Evolutionary conservation across 129 eudicot species (phyloP), one percentile per base, ranked within the genome.

Genomic region (Artemisia tridentata): DNA sequence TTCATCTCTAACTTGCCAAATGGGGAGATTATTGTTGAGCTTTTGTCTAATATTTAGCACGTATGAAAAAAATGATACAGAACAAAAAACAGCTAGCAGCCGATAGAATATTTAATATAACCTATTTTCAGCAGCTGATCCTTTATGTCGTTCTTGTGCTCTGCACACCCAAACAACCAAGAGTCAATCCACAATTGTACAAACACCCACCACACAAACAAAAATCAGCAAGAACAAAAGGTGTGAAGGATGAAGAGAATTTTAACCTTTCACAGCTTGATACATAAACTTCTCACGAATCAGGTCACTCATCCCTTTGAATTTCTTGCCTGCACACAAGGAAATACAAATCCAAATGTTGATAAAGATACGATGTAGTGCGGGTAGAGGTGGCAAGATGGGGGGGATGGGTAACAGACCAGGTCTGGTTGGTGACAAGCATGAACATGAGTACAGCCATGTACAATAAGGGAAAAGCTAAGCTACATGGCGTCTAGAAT

Each of bases 151-250:
- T n/a, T 52, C 58, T 52, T n/a, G 8, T n/a, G 16, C 19, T 8
- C 58, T n/a, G 21, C 58, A 52, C 58, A 52, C 20, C 58, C 58
- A 23, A 52, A 52, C 58, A 14, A 16, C 58, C 58, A 52, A n/a
- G 58, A 52, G 58, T 52, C n/a, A 52, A 17, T 54, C 59, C 17
- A 54, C 20, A 3, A 54, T 16, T 17, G 23, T 17, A 54, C 59
- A 14, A 50, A 14, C 55, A 50, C 16, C 55, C 17, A 14, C 17
- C 5, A 50, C 5, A 50, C 13, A 50, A 50, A 50, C 53, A 3
- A 48, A 48, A 2, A 52, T 14, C 58, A 16, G 2, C 5, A 52
- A 14, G 8, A 52, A 52, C 21, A 54, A 54, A 15, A 16, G 6
- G 25, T 3, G 59, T 54, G 21, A 54, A 54, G 59, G 12, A n/a